Evolutionary conservation across 495 filamentous ascomycete species (phyloP).

Genomic region (Rhizodiscina lignyota): DNA sequence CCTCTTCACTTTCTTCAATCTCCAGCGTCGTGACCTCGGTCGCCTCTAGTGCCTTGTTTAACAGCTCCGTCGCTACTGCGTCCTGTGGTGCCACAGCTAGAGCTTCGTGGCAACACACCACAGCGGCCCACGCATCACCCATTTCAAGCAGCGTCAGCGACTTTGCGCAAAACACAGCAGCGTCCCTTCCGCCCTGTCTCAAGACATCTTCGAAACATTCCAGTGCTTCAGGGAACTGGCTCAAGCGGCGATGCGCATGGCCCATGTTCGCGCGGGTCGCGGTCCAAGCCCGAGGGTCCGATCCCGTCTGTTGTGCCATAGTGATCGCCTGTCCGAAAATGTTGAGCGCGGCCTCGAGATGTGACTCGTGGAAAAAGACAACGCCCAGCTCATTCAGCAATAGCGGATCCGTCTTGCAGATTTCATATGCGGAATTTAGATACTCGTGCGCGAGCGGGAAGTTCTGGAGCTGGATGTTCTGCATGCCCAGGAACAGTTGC

Average conservation of each 20-base stretch:
- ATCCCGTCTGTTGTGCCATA: slow-evolving; percentile 63
- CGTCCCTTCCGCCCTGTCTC: slow-evolving; percentile 55
- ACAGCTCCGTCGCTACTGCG: slow-evolving; percentile 23
- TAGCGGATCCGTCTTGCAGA: slow-evolving; percentile 66
- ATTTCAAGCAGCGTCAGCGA: slow-evolving; percentile 26
- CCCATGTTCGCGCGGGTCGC: slow-evolving; percentile 77
- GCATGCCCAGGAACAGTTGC: slow-evolving; percentile 95
- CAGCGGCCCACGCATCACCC: slow-evolving; percentile 20
- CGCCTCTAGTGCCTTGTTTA: slow-evolving; percentile 20
- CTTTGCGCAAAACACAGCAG: slow-evolving; percentile 44
- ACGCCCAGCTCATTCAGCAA: slow-evolving; percentile 92
- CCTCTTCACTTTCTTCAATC: slow-evolving; percentile 11
- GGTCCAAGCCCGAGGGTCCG: slow-evolving; percentile 70
- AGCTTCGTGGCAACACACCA: slow-evolving; percentile 25
- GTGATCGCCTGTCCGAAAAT: slow-evolving; percentile 59
- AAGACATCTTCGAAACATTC: slow-evolving; percentile 46
- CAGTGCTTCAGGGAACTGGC: slow-evolving; percentile 28
- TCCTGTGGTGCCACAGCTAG: slow-evolving; percentile 26
- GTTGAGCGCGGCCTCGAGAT: slow-evolving; percentile 49
- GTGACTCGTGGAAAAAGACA: slow-evolving; percentile 81
- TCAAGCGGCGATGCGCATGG: slow-evolving; percentile 64
- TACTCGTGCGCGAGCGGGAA: slow-evolving; percentile 93
- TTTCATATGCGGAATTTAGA: slow-evolving; percentile 65
- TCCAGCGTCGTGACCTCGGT: slow-evolving; percentile 11
- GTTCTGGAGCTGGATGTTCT: slow-evolving; percentile 89